phyloP scores from a whole-genome alignment of 2,329 filamentous ascomycete species.

The Leptographium lundbergii region DNA sequence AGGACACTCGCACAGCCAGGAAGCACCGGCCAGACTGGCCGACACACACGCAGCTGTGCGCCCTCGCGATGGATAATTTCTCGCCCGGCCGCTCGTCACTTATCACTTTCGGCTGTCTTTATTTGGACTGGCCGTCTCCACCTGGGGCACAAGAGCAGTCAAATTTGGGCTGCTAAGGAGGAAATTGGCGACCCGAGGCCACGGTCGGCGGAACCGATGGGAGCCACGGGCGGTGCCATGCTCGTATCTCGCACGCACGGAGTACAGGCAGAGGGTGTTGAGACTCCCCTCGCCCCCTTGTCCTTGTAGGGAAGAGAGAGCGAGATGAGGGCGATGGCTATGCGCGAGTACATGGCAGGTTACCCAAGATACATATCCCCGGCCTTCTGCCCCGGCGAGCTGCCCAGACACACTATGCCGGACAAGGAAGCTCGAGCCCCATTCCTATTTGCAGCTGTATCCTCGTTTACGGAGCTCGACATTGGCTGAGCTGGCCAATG shows the following conservation, averaged over 20 bases:
- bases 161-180: background rate
- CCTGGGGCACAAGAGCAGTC: background rate
- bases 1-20: background rate
- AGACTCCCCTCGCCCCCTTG: background rate
- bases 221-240: background rate
- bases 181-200: background rate
- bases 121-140: background rate
- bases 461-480: too few relatives aligned
- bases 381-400: too few relatives aligned
- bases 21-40: background rate
- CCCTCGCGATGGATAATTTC: background rate
- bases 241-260: background rate
- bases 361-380: background rate
- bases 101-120: background rate
- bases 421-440: too few relatives aligned
- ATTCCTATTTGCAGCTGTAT: too few relatives aligned
- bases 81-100: background rate
- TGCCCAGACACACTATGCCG: too few relatives aligned
- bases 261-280: too few relatives aligned
- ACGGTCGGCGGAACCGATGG: background rate
- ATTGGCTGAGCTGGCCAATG: too few relatives aligned
- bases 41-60: background rate
- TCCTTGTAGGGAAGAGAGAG: background rate
- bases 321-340: background rate
- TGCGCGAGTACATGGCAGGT: too few relatives aligned